Base-by-base conservation (phyloP, 257 asterid genomes). In the Salvia splendens region DNA sequence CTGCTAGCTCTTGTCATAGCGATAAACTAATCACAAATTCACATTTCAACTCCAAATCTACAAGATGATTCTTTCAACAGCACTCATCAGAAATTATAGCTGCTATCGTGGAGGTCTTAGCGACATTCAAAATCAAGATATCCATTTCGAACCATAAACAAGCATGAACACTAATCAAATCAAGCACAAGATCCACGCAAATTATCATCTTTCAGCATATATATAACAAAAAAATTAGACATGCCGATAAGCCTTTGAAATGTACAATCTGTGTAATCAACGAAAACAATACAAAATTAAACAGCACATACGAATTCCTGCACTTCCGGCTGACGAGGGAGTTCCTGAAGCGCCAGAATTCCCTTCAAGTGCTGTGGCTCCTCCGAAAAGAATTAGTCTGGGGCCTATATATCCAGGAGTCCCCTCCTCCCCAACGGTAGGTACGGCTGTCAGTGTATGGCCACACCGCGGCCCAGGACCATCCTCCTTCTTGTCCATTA, bases 401-500 rank as follows among this genome's bases (percentile, higher is more conserved):
- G 95, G 99, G 40, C 96, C 97, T 80, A 85, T 78, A 73, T 93
- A 93, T 35, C 89, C 95, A 10, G 87, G 78, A 77, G 77, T 78
- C 49, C 99, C 96, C 77, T 88, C 99, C 79, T 93, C 97, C 61
- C 97, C 99, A 47, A 93, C 95, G 14, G 99, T 95, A 41, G 97
- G 95, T 67, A 93, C 89, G 12, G 99, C 91, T 67, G 99, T 90
- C 73, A 93, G 80, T 15, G 99, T 93, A 78, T 93, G 99, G 42
- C 98, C 98, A 32, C 98, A 93, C 82, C 97, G 67, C 14, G 98
- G 94, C 36, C 99, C 99, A 12, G 99, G 96, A 33, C 99, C 99
- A 75, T 93, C 99, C 75, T 90, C 99, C 84, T 90, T 77, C 86
- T 87, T 83, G 75, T 90, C 99, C 12, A 90, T 48, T 75, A 85